Percentiles rank a stretch among this genome's conserved stretches.
Evolutionary conservation across 2,329 filamentous ascomycete genomes (phyloP).

Genomic region (Pseudogymnoascus sp.): DNA sequence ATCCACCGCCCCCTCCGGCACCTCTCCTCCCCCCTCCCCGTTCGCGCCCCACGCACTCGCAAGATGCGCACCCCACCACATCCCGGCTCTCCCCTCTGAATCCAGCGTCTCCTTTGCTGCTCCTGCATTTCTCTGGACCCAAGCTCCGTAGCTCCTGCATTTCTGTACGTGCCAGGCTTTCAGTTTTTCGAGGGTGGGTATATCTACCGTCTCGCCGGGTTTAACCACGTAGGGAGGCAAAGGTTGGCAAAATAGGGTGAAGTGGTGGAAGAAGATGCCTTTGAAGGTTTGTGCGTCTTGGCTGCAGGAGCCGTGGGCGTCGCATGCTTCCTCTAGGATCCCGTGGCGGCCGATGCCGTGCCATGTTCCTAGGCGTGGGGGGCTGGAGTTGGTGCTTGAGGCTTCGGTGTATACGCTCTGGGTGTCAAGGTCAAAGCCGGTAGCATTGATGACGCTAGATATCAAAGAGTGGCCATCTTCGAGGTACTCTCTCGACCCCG

Average conservation of each 20-base stretch:
- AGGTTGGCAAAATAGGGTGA: constrained; percentile 69
- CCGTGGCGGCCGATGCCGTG: constrained; percentile 73
- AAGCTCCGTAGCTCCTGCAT: constrained; percentile 62
- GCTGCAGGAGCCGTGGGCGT: constrained; percentile 65
- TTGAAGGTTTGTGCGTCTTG: constrained; percentile 91
- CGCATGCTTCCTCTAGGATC: constrained; percentile 78
- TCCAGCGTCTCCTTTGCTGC: constrained; percentile 69
- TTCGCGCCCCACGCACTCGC: constrained; percentile 27
- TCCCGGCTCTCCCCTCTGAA: constrained; percentile 64
- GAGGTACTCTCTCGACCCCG: constrained; percentile 63
- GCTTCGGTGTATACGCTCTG: constrained; percentile 34
- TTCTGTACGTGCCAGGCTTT: constrained; percentile 46
- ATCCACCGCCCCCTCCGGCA: constrained; percentile 41
- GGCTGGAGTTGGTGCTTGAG: background rate
- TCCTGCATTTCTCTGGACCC: constrained; percentile 70
- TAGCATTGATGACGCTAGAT: constrained; percentile 66
- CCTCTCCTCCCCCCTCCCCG: constrained; percentile 24
- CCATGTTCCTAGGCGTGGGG: constrained; percentile 43
- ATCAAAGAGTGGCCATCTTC: constrained; percentile 75
- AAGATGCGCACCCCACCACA: constrained; percentile 71
- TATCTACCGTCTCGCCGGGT: constrained; percentile 26
- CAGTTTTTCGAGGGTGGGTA: constrained; percentile 15
- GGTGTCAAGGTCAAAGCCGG: constrained; percentile 59
- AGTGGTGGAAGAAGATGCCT: constrained; percentile 88
- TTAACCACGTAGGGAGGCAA: constrained; percentile 38